These are phyloP conservation scores for Pestalotiopsis sp. DNA, from an alignment of 2,329 filamentous ascomycete genomes.

Conservation along the genomic window DNA sequence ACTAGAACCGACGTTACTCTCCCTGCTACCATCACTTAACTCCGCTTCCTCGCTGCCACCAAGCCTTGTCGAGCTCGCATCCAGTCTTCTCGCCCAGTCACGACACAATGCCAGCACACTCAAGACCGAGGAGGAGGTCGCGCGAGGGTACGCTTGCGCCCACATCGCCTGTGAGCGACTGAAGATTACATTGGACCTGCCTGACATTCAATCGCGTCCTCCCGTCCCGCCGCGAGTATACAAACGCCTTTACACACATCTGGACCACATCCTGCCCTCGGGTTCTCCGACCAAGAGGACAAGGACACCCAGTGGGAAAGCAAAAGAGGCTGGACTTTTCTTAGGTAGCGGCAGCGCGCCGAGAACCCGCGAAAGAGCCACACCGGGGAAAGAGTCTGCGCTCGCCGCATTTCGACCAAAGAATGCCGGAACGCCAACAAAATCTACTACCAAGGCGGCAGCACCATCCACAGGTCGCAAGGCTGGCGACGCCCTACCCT, in stretches of 20 bases:
- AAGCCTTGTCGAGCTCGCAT: constrained; percentile 71
- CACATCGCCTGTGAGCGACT: constrained; percentile 88
- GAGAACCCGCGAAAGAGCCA: constrained; percentile 41
- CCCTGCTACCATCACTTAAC: constrained; percentile 73
- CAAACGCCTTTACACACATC: constrained; percentile 79
- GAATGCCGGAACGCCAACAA: constrained; percentile 43
- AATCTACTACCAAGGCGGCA: constrained; percentile 35
- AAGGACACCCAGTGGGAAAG: constrained; percentile 37
- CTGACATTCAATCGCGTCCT: constrained; percentile 73
- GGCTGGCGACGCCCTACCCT: constrained; percentile 45
- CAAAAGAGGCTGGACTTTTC: constrained; percentile 34
- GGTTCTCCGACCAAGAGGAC: constrained; percentile 24
- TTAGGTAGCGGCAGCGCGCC: constrained; percentile 33
- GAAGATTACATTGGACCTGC: constrained; percentile 75
- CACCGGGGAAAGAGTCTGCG: constrained; percentile 49
- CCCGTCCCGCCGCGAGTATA: constrained; percentile 82
- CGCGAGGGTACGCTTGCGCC: constrained; percentile 81
- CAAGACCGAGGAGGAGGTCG: constrained; percentile 85
- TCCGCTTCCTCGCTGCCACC: constrained; percentile 65
- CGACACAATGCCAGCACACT: constrained; percentile 75
- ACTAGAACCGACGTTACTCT: constrained; percentile 73
- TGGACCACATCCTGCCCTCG: constrained; percentile 70
- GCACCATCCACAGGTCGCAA: constrained; percentile 32
- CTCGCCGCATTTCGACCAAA: constrained; percentile 46
- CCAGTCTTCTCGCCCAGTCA: constrained; percentile 78